Conservation (phyloP, 2,329 filamentous ascomycete species). For the Penicillium aurantiogriseum region DNA sequence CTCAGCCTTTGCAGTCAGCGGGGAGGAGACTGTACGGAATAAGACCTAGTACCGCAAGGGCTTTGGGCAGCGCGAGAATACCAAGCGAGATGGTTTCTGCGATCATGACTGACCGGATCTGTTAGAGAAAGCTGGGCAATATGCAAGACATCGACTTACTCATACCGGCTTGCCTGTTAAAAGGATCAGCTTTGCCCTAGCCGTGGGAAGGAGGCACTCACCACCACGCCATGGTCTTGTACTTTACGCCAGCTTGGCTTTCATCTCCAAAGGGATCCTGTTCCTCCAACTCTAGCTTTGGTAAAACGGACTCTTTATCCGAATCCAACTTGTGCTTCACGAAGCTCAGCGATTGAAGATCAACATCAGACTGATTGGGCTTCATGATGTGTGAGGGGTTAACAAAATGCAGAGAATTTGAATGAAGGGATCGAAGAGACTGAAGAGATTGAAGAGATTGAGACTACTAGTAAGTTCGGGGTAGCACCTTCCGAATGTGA, state of each 20-base stretch:
- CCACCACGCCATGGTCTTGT: conserved; percentile 33
- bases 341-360: not conserved
- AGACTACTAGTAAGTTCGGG: not conserved
- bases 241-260: conserved; percentile 23
- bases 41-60: conserved; percentile 51
- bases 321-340: not conserved
- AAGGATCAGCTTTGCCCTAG: not conserved
- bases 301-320: not conserved
- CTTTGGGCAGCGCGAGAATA: conserved; percentile 53
- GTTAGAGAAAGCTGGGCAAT: not conserved
- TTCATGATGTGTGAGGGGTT: not conserved
- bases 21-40: conserved; percentile 40
- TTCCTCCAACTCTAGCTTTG: not conserved
- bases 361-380: not conserved
- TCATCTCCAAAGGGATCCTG: conserved; percentile 30
- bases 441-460: not conserved
- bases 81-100: conserved; percentile 57
- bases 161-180: conserved; percentile 23
- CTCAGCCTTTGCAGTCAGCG: not conserved
- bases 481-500: not conserved
- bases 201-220: conserved; percentile 8
- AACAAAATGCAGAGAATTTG: not conserved
- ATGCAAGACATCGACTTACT: conserved; percentile 10
- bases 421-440: not conserved
- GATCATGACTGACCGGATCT: conserved; percentile 47